Percentiles rank a stretch among this genome's conserved stretches.
Conservation (phyloP, 2,329 filamentous ascomycete genomes). For the Alternaria arborescens region DNA sequence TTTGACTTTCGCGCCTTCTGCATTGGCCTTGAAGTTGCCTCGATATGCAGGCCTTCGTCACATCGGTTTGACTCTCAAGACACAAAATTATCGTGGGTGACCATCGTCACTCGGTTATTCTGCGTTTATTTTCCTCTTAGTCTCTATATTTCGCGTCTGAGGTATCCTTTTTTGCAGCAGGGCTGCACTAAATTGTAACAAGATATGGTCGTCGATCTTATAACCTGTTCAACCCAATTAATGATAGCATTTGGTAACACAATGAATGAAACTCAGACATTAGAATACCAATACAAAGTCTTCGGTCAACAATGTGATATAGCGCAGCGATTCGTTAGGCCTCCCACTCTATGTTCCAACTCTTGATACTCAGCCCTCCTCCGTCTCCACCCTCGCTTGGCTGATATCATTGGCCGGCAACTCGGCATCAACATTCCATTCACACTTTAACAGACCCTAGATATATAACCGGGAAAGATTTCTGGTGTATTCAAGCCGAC, state of each 20-base stretch:
- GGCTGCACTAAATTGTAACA: conserved; percentile 1
- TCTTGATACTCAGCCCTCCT: conserved; percentile 1
- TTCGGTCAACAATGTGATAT: not conserved
- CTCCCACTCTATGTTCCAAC: not conserved
- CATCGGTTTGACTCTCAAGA: not conserved
- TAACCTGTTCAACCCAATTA: not conserved
- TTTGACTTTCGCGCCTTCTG: not conserved
- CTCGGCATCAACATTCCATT: conserved; percentile 9
- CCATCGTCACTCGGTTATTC: not conserved
- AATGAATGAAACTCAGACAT: not conserved
- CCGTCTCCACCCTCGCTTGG: conserved; percentile 12
- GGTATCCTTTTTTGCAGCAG: not conserved
- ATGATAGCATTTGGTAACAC: not conserved
- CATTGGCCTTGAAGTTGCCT: conserved; percentile 2
- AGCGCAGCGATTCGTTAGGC: not conserved
- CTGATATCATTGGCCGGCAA: conserved; percentile 22
- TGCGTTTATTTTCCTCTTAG: not conserved
- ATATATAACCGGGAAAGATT: not conserved
- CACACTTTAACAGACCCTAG: not conserved
- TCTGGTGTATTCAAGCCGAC: not conserved
- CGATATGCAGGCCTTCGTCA: not conserved
- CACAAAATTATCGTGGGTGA: not conserved
- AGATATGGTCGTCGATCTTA: not conserved
- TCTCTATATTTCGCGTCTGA: not conserved
- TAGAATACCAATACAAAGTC: not conserved